These are phyloP conservation scores for Trichophyton mentagrophytes DNA, from an alignment of 2,329 filamentous ascomycete genomes.

Conservation along the genomic window DNA sequence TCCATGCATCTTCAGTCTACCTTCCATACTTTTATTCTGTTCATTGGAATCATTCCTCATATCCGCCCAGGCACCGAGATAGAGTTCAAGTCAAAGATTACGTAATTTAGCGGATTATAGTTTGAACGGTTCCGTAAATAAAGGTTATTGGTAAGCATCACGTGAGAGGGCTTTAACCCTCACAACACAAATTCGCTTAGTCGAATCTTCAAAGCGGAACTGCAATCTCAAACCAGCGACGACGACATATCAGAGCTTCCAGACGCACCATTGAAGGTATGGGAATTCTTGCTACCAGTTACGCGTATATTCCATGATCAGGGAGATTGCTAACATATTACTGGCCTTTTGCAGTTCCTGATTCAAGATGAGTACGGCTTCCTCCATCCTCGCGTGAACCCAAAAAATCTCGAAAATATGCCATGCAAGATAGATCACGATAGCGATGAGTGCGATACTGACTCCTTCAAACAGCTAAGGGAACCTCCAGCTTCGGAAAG, in stretches of 20 bases:
- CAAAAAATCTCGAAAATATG: background rate
- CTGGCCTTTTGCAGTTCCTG: conserved; percentile 29
- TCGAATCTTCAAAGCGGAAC: conserved; percentile 24
- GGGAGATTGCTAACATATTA: background rate
- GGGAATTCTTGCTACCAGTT: conserved; percentile 10
- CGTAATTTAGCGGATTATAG: background rate
- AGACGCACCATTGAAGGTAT: conserved; percentile 32
- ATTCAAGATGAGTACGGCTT: conserved; percentile 48
- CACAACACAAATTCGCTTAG: conserved; percentile 32
- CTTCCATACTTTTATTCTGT: background rate
- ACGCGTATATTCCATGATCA: background rate
- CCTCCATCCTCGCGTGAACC: conserved; percentile 15
- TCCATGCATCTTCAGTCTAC: background rate
- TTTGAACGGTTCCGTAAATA: background rate
- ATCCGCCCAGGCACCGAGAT: too few species aligned
- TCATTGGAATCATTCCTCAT: too few species aligned
- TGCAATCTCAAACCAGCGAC: conserved; percentile 32
- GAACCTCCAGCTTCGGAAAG: conserved; percentile 60
- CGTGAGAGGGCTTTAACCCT: conserved; percentile 24
- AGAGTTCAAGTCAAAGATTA: background rate
- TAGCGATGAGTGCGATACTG: conserved; percentile 25
- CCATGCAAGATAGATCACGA: background rate
- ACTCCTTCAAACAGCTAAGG: conserved; percentile 48
- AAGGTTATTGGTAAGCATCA: background rate
- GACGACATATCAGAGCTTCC: conserved; percentile 35